Percentiles rank a stretch among this genome's conserved stretches.
These are phyloP conservation scores for Setomelanomma holmii DNA, from an alignment of 2,329 filamentous ascomycete species.

Conservation along the genomic window DNA sequence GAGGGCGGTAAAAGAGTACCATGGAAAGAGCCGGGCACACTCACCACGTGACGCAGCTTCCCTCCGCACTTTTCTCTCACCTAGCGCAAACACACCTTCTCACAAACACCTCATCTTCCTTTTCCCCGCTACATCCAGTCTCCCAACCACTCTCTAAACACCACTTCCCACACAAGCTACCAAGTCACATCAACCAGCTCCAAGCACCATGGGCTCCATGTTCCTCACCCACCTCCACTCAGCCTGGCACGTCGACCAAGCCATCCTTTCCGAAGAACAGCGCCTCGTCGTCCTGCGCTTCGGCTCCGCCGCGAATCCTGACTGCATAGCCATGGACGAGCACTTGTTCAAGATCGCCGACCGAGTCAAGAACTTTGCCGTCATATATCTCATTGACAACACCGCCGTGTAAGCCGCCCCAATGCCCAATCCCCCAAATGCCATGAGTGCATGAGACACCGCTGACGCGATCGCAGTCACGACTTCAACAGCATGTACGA, in stretches of 20 bases:
- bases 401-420: no score
- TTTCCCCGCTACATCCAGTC: not conserved
- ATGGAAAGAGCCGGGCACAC: not conserved
- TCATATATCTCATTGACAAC: conserved; percentile 85
- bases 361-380: conserved; percentile 82
- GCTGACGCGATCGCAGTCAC: no score
- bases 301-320: conserved; percentile 79
- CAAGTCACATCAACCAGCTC: not conserved
- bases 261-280: conserved; percentile 79
- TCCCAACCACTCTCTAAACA: not conserved
- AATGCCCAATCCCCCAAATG: no score
- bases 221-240: conserved; percentile 86
- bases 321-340: conserved; percentile 56
- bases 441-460: no score
- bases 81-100: not conserved
- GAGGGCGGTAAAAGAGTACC: not conserved
- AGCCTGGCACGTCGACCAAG: conserved; percentile 97
- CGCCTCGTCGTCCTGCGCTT: conserved; percentile 89
- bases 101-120: not conserved
- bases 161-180: not conserved
- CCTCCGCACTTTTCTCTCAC: not conserved
- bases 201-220: conserved; percentile 72
- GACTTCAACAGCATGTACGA: conserved; percentile 96
- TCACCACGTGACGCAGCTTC: not conserved
- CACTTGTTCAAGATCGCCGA: conserved; percentile 30